Conservation (phyloP, 306 rosid genomes). For the Neltuma alba region DNA sequence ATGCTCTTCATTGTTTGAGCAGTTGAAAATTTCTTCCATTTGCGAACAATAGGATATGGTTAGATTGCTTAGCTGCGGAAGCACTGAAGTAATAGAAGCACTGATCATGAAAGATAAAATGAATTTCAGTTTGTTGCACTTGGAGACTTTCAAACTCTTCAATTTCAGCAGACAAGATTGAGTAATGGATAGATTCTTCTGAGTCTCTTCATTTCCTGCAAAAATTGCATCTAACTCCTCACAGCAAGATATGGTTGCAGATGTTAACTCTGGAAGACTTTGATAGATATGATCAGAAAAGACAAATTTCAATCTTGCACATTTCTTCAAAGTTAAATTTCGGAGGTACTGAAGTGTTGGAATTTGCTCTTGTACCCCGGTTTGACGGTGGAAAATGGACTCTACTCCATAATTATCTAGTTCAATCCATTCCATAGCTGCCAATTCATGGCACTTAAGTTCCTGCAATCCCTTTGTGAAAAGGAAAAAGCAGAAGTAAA, state of each 20-base stretch:
- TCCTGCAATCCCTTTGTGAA: neutral
- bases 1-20: neutral
- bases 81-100: neutral
- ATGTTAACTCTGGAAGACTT: neutral
- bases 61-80: no score
- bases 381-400: neutral
- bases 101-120: neutral
- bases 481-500: neutral
- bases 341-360: neutral
- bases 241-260: neutral
- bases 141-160: neutral
- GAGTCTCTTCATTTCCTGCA: neutral
- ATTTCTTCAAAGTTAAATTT: accelerated
- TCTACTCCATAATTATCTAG: neutral
- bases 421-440: neutral
- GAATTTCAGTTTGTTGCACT: no score
- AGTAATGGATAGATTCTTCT: neutral
- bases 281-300: neutral
- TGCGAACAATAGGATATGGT: no score
- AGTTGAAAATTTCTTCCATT: no score
- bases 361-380: neutral
- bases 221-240: neutral
- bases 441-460: neutral
- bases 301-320: neutral
- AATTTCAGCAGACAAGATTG: neutral